These are phyloP conservation scores for Lathyrus tuberosus DNA, from an alignment of 306 rosid species.

Conservation along the genomic window DNA sequence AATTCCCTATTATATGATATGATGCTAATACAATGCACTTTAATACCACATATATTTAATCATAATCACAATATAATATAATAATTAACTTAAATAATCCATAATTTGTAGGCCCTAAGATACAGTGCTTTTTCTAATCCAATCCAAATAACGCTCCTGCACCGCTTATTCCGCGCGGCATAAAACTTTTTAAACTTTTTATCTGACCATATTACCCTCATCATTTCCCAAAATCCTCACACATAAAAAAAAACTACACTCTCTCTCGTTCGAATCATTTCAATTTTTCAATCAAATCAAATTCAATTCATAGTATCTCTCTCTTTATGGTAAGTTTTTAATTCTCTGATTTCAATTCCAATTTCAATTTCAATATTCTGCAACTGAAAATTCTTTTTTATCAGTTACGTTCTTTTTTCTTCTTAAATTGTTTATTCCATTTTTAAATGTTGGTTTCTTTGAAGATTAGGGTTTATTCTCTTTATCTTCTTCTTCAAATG, in stretches of 20 bases:
- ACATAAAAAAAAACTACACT: not conserved
- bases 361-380: not conserved
- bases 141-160: constrained; percentile 8
- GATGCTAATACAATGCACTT: too few species aligned
- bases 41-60: too few species aligned
- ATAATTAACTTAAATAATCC: too few species aligned
- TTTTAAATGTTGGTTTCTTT: too few species aligned
- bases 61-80: too few species aligned
- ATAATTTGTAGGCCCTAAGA: not conserved
- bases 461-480: not conserved
- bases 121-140: not conserved
- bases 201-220: constrained; percentile 2
- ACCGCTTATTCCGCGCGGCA: constrained; percentile 37
- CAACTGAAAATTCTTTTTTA: not conserved
- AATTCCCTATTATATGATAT: too few species aligned
- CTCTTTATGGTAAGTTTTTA: not conserved
- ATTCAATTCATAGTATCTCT: not conserved
- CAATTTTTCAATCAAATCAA: not conserved
- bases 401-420: not conserved
- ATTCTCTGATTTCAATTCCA: not conserved
- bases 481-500: constrained; percentile 1
- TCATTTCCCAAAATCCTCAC: not conserved
- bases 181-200: constrained; percentile 21
- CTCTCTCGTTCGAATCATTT: not conserved
- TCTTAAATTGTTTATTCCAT: not conserved